Evolutionary conservation across 163 green algal species (phyloP).

Genomic region (Scenedesmus sp.): DNA sequence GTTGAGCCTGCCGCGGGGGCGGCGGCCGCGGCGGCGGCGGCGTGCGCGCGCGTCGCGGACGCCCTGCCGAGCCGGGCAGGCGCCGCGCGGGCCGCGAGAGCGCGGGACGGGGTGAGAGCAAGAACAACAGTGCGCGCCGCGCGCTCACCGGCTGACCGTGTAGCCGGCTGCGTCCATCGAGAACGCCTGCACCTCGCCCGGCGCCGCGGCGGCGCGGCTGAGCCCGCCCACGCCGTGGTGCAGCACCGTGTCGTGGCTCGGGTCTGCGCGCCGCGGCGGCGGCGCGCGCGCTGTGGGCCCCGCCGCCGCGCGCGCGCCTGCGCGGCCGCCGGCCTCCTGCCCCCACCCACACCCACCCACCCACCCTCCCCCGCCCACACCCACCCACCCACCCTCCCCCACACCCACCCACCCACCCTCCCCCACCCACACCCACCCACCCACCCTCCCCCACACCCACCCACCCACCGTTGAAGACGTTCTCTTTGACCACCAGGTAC

Average conservation of each 20-base stretch:
- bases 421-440: too few species aligned
- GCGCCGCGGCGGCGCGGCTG: background rate
- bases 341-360: background rate
- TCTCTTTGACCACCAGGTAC: conserved; percentile 31
- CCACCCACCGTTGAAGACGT: conserved; percentile 31
- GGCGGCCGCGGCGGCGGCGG: too few species aligned
- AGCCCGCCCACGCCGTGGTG: conserved; percentile 25
- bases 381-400: too few species aligned
- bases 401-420: too few species aligned
- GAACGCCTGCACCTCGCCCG: conserved; percentile 18
- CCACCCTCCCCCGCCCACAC: too few species aligned
- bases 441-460: too few species aligned
- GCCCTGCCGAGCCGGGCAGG: too few species aligned
- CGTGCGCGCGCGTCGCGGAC: too few species aligned
- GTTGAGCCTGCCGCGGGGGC: conserved; percentile 24
- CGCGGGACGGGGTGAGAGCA: too few species aligned
- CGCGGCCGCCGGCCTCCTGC: background rate
- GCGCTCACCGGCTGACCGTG: conserved; percentile 6
- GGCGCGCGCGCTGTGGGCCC: background rate
- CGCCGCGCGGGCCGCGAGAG: too few species aligned
- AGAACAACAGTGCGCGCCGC: background rate
- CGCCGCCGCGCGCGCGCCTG: background rate
- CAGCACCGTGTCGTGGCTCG: conserved; percentile 38
- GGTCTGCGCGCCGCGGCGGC: conserved; percentile 18
- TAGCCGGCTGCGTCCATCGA: conserved; percentile 1